phyloP scores from a whole-genome alignment of 371 early-diverging fungal species.

The Saksenaea vasiformis region DNA sequence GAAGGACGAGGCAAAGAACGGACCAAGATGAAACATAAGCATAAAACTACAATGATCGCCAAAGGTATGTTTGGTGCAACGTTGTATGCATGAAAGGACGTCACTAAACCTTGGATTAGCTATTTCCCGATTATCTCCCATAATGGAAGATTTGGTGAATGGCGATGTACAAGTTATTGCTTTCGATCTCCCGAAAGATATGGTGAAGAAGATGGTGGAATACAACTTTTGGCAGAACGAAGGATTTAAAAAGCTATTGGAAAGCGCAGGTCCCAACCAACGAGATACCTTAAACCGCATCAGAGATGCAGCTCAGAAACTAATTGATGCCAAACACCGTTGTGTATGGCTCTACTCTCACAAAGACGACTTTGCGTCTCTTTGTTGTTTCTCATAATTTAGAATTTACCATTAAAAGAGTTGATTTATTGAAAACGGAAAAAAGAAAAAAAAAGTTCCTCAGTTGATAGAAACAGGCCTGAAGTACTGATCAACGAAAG shows the following conservation, averaged over 20 bases:
- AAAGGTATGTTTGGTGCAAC: conserved; percentile 51
- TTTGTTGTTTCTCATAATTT: conserved; percentile 39
- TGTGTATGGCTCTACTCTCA: conserved; percentile 77
- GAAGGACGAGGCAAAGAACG: conserved; percentile 46
- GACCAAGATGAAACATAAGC: conserved; percentile 70
- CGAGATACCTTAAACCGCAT: conserved; percentile 52
- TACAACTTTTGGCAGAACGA: conserved; percentile 65
- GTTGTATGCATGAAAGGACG: not conserved
- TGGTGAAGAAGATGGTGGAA: conserved; percentile 57
- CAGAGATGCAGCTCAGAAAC: conserved; percentile 61
- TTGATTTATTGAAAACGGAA: not conserved
- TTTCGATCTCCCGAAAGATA: conserved; percentile 64
- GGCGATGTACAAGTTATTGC: conserved; percentile 71
- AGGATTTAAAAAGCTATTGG: conserved; percentile 56
- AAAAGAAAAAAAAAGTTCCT: not conserved
- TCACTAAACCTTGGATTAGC: conserved; percentile 32
- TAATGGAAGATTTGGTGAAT: conserved; percentile 54
- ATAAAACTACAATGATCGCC: conserved; percentile 66
- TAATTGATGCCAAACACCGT: conserved; percentile 57
- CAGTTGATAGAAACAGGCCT: conserved; percentile 31
- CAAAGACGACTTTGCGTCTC: conserved; percentile 63
- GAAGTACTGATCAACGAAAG: conserved; percentile 41
- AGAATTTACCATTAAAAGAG: not conserved
- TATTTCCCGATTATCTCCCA: conserved; percentile 51
- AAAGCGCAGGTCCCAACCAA: conserved; percentile 31